Percentiles rank a stretch among this genome's conserved stretches.
Evolutionary conservation across 2,329 filamentous ascomycete species (phyloP).

Genomic region (Arthrobotrys sinensis): DNA sequence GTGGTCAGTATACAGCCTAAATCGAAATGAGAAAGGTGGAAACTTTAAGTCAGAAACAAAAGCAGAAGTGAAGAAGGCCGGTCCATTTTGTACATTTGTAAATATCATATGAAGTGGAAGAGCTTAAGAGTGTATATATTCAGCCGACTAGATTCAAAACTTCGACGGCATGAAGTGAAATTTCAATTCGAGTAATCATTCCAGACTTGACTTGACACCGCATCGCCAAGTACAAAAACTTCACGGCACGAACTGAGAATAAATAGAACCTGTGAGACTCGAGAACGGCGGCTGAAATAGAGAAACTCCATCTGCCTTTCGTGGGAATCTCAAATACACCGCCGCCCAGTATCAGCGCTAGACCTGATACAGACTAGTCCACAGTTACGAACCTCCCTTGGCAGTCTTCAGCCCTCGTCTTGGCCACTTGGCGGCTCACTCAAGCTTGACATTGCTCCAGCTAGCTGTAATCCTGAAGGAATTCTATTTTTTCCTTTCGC

Average conservation of each 20-base stretch:
- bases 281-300: conserved; percentile 4
- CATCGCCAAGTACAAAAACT: not conserved
- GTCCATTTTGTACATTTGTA: too few species aligned
- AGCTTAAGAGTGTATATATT: too few species aligned
- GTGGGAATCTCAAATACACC: conserved; percentile 48
- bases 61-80: too few species aligned
- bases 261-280: conserved; percentile 34
- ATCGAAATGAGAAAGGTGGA: not conserved
- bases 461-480: conserved; percentile 42
- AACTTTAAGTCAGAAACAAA: too few species aligned
- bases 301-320: not conserved
- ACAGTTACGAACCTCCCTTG: conserved; percentile 22
- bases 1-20: conserved; percentile 32
- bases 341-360: conserved; percentile 48
- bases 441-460: conserved; percentile 13
- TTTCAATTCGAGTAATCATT: not conserved
- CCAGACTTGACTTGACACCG: not conserved
- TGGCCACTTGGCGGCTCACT: conserved; percentile 44
- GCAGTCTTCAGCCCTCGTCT: conserved; percentile 44
- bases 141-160: too few species aligned
- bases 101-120: too few species aligned
- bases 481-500: conserved; percentile 29
- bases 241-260: not conserved
- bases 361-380: conserved; percentile 24
- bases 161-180: too few species aligned